phyloP scores from a whole-genome alignment of 345 rosid genomes.

The Schrenkiella parvula region DNA sequence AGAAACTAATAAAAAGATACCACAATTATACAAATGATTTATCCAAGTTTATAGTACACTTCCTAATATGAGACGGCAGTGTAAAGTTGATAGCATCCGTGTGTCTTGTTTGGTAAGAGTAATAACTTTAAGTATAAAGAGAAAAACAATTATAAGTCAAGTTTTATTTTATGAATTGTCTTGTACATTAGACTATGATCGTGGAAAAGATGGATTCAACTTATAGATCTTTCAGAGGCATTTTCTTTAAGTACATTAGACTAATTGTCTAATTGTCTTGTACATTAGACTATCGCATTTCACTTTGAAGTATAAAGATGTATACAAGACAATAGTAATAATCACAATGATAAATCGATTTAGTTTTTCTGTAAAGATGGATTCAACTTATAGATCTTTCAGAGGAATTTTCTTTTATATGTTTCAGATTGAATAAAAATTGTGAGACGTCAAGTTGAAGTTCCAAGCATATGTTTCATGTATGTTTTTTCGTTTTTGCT shows the following conservation, averaged over 20 bases:
- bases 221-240: not conserved
- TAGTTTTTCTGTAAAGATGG: not conserved
- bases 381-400: not conserved
- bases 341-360: not conserved
- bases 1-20: too few species aligned
- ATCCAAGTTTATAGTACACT: not conserved
- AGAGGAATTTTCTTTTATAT: not conserved
- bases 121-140: slow-evolving; percentile 10
- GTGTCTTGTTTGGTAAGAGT: slow-evolving; percentile 21
- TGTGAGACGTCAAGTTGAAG: not conserved
- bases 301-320: too few species aligned
- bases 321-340: not conserved
- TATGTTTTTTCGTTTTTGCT: too few species aligned
- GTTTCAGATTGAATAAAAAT: not conserved
- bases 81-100: slow-evolving; percentile 1
- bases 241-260: too few species aligned
- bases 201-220: slow-evolving; percentile 9
- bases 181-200: too few species aligned
- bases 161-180: slow-evolving; percentile 4
- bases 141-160: slow-evolving; percentile 5
- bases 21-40: too few species aligned
- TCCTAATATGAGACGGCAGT: not conserved
- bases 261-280: too few species aligned
- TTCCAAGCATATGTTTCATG: not conserved
- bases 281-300: too few species aligned